Base-by-base conservation (phyloP, 371 early-diverging fungal genomes). In the Zopfochytrium polystomum region DNA sequence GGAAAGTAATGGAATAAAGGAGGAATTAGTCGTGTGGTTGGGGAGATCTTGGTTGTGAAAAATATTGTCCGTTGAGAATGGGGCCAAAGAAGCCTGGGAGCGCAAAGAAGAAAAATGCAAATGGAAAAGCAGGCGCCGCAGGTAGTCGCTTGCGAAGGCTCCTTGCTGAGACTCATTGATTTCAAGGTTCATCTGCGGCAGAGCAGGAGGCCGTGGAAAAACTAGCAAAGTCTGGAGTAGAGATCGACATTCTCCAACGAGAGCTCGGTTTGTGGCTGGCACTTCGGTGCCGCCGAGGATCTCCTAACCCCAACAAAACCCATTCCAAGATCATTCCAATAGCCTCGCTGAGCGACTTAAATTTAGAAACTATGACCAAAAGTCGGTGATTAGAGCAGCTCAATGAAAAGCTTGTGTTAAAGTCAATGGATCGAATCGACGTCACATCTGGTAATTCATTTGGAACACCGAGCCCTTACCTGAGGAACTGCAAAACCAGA, bases 361-460 rank as follows among this genome's bases (percentile, higher is more conserved):
- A 43, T 13, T 25, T 13, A 52, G 63, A 20, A 52, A 59, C 20
- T 58, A 35, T 5, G 61, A 58, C 33, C 75, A 76, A 50, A 59
- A 66, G 42, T 45, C 15, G 15, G 43, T 55, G 31, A 77, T 77
- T n/a, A n/a, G 55, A 56, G 25, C 38, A 62, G 18, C 51, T 81
- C 55, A 71, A 77, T 50, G 67, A 65, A 1, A 60, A 67, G 59
- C 44, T 77, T 29, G 78, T 73, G 38, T 25, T 60, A 22, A 61
- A 61, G 54, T 34, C 63, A 2, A 32, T 56, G 38, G 81, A 81
- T 55, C 60, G 79, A 26, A 42, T 75, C 15, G 79, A 78, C 30
- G 65, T 81, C 46, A 70, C 74, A 2, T 70, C 77, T 11, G 76
- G 75, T 75, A 52, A 0, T 45, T 22, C 20, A n/a, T n/a, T n/a